Evolutionary conservation across 1,284 basidiomycete species (phyloP).

Genomic region (Malassezia restricta): DNA sequence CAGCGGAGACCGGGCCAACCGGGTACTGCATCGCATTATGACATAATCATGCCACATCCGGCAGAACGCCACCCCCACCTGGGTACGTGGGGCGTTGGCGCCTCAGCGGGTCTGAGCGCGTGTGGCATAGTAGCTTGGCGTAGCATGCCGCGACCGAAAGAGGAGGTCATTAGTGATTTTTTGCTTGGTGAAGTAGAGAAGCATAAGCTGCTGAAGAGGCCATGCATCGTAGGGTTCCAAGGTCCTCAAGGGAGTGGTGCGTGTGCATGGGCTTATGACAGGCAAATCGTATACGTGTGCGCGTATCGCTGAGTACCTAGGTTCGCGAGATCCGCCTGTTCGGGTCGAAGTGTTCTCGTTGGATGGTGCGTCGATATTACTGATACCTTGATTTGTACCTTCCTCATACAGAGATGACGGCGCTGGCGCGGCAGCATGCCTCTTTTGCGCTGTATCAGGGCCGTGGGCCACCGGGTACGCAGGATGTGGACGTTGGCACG

Average conservation of each 20-base stretch:
- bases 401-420: slow-evolving; percentile 54
- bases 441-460: slow-evolving; percentile 60
- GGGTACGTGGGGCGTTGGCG: not conserved
- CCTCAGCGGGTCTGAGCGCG: slow-evolving; percentile 1
- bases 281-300: slow-evolving; percentile 16
- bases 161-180: not conserved
- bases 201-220: not conserved
- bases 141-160: not conserved
- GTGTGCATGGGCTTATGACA: slow-evolving; percentile 5
- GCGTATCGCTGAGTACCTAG: slow-evolving; percentile 50
- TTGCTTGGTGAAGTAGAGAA: not conserved
- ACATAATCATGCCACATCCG: not conserved
- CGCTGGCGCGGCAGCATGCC: slow-evolving; percentile 53
- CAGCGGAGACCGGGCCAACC: not conserved
- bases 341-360: slow-evolving; percentile 61
- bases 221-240: slow-evolving; percentile 60
- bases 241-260: slow-evolving; percentile 58
- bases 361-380: slow-evolving; percentile 48
- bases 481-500: slow-evolving; percentile 60
- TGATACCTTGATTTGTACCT: slow-evolving; percentile 60
- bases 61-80: not conserved
- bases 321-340: slow-evolving; percentile 51
- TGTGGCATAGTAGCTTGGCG: not conserved
- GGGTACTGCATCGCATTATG: not conserved
- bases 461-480: slow-evolving; percentile 74